A percentile compares a stretch with the other conserved stretches of the same genome.
Conservation (phyloP, 495 filamentous ascomycete species). For the Podospora tetraspora region DNA sequence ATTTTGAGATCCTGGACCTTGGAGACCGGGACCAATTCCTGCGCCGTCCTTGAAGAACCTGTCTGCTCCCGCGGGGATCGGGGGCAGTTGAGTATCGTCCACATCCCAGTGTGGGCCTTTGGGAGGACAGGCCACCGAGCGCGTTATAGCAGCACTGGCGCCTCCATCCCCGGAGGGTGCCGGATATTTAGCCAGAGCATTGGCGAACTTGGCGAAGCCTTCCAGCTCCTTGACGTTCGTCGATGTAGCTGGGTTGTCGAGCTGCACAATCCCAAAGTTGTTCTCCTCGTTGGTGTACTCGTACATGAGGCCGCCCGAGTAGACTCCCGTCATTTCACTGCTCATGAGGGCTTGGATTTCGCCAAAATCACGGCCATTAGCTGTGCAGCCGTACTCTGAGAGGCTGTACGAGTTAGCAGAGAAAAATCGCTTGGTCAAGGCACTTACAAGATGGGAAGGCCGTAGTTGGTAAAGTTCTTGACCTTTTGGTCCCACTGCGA, state of each 20-base stretch:
- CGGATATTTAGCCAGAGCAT: conserved; percentile 55
- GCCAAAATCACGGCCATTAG: conserved; percentile 70
- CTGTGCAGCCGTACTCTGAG: conserved; percentile 88
- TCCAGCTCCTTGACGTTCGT: conserved; percentile 45
- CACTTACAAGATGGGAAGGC: conserved; percentile 71
- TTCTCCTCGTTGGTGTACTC: conserved; percentile 81
- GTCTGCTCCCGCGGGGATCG: conserved; percentile 61
- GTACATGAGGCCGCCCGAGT: conserved; percentile 94
- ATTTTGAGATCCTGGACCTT: conserved; percentile 66
- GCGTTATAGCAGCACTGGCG: conserved; percentile 60
- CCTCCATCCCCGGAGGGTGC: conserved; percentile 71
- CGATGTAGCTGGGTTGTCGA: conserved; percentile 42
- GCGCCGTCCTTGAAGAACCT: conserved; percentile 70
- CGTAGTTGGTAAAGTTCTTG: conserved; percentile 82
- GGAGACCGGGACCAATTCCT: conserved; percentile 65
- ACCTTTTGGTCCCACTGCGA: conserved; percentile 93
- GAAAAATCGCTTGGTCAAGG: not conserved
- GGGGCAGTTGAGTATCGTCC: conserved; percentile 57
- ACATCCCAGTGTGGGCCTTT: conserved; percentile 71
- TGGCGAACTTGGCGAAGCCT: conserved; percentile 60
- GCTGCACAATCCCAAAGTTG: conserved; percentile 70
- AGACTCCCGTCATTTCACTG: conserved; percentile 79
- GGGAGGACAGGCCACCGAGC: conserved; percentile 62
- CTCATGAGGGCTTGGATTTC: conserved; percentile 80
- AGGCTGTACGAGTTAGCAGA: conserved; percentile 42